A percentile compares a stretch with the other conserved stretches of the same genome.
These are phyloP conservation scores for Penstemon eatonii DNA, from an alignment of 257 asterid species.

Conservation along the genomic window DNA sequence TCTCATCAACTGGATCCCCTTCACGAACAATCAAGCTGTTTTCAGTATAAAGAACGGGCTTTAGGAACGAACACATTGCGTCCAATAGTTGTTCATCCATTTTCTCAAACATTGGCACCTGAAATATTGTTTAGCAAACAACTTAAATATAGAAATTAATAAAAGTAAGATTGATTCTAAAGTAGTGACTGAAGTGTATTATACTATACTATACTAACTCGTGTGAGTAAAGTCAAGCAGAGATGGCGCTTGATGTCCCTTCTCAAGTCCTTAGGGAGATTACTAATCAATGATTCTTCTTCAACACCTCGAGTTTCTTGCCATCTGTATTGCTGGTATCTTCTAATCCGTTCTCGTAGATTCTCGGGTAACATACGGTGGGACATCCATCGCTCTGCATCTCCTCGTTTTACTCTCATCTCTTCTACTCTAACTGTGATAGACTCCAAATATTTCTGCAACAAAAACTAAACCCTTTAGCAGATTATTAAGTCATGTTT, in stretches of 20 bases:
- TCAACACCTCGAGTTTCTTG: slow-evolving; percentile 69
- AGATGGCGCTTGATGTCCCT: slow-evolving; percentile 71
- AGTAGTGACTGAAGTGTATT: not conserved
- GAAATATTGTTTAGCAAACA: not conserved
- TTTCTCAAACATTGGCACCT: slow-evolving; percentile 68
- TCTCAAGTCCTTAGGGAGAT: slow-evolving; percentile 67
- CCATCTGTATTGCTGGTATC: slow-evolving; percentile 55
- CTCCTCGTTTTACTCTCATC: slow-evolving; percentile 41
- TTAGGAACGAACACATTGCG: slow-evolving; percentile 49
- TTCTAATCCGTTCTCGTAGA: slow-evolving; percentile 35
- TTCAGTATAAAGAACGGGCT: slow-evolving; percentile 55
- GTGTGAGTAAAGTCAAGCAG: slow-evolving; percentile 60
- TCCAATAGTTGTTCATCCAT: slow-evolving; percentile 65
- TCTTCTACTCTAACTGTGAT: slow-evolving; percentile 39
- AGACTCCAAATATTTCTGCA: slow-evolving; percentile 45
- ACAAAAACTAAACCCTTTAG: not conserved
- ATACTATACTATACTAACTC: slow-evolving; percentile 30
- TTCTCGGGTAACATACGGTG: slow-evolving; percentile 50
- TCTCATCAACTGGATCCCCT: slow-evolving; percentile 69
- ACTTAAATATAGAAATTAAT: not conserved
- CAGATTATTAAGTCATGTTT: not conserved
- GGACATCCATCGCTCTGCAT: slow-evolving; percentile 51
- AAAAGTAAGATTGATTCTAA: not conserved
- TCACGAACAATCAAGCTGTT: slow-evolving; percentile 56
- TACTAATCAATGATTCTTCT: slow-evolving; percentile 53